Base-by-base conservation (phyloP, 805 yeast genomes). In the Wickerhamiella bombiphila region DNA sequence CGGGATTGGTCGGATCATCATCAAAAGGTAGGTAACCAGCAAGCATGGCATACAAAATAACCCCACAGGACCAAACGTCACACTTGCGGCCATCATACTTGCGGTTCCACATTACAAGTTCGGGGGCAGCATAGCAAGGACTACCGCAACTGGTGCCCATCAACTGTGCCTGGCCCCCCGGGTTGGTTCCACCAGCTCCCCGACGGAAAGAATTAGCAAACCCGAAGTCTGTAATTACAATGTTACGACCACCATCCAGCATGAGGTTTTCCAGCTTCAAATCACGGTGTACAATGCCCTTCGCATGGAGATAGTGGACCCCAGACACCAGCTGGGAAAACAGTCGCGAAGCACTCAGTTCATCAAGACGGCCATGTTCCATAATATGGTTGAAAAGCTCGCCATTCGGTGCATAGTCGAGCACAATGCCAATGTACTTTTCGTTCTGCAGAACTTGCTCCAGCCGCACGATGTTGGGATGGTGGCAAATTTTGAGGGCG, bases 111-210 rank as follows among this genome's bases (percentile, higher is more conserved):
- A 85, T 77, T 3, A 91, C 98, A 41, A 91, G 63, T 56, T 91
- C 98, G 0, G 98, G 98, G 1, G 98, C 98, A 0, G 98, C 98
- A 58, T 88, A 88, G 57, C 98, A 88, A 1, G 98, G 98, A 2
- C 94, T 82, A 1, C 98, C 98, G 58, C 98, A 88, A 26, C 86
- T 74, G 1, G 97, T 88, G 54, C 76, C 76, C 97, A 88, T 91
- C 32, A 82, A 62, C 55, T 83, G 94, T 42, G 31, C 29, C 26
- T 42, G 42, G 40, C 45, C 45, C n/a, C n/a, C n/a, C n/a, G n/a
- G n/a, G n/a, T n/a, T n/a, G n/a, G n/a, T n/a, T n/a, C n/a, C n/a
- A n/a, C n/a, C n/a, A 13, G 50, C 42, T 32, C 41, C 46, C 15
- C 48, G 46, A 34, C 53, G 45, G 60, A 76, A 91, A 21, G 88